Conservation (phyloP, 2,329 filamentous ascomycete genomes). For the Didymella keratinophila region DNA sequence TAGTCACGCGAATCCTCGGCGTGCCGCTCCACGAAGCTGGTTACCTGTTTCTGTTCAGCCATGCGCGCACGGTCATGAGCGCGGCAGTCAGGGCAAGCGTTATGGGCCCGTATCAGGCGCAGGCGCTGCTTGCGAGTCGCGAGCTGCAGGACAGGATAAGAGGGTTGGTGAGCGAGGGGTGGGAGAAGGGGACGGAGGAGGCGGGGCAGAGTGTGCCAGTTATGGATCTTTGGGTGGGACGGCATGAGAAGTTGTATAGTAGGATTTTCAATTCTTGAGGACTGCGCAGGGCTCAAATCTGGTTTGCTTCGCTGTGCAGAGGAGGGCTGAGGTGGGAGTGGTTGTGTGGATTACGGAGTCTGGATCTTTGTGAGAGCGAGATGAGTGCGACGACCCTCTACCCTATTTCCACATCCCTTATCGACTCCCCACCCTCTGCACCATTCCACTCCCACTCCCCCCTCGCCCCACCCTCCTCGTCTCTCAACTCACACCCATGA, state of each 20-base stretch:
- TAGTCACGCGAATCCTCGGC: conserved; percentile 68
- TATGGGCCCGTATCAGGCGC: conserved; percentile 82
- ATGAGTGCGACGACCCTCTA: too few relatives aligned
- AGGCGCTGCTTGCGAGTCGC: conserved; percentile 71
- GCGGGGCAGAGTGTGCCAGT: conserved; percentile 78
- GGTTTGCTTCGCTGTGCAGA: too few relatives aligned
- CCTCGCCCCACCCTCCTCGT: not conserved
- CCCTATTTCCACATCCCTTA: not conserved
- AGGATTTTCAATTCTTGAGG: conserved; percentile 82
- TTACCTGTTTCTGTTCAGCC: conserved; percentile 78
- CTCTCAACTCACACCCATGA: not conserved
- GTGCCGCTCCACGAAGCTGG: conserved; percentile 69
- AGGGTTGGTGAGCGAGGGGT: conserved; percentile 66
- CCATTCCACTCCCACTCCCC: not conserved
- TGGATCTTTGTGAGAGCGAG: too few relatives aligned
- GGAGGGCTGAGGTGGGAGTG: not conserved
- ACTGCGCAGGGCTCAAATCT: too few relatives aligned
- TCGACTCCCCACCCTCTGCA: not conserved
- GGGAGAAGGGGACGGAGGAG: conserved; percentile 66
- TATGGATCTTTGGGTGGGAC: conserved; percentile 83
- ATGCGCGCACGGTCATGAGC: conserved; percentile 77
- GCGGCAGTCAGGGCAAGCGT: conserved; percentile 80
- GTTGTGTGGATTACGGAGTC: too few relatives aligned
- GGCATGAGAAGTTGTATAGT: conserved; percentile 84
- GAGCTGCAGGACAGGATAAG: conserved; percentile 66